Evolutionary conservation across 2,329 filamentous ascomycete genomes (phyloP), one percentile per base, ranked within the genome.

Genomic region (Trichoderma semiorbis): DNA sequence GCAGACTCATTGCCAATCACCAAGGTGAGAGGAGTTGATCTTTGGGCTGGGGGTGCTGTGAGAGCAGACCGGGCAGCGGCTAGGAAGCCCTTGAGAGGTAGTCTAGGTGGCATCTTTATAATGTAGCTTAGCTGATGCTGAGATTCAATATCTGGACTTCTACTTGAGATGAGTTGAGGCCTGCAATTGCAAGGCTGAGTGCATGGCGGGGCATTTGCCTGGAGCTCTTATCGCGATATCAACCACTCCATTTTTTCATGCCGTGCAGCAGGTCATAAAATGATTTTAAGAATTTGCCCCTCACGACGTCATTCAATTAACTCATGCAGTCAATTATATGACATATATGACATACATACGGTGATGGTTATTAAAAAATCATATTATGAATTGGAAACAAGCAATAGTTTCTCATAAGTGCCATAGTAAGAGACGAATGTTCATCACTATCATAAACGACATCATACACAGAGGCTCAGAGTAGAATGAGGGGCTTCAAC

Each of bases 1-100:
- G 89, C 90, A 26, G 90, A 90, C 79, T 92, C 90, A 74, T 92
- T 92, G 55, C 90, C 90, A 10, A 91, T 84, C 5, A 92, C 89
- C 76, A 92, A 86, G 3, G 86, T 89, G 69, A 91, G 75, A 2
- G 88, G 87, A 5, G 77, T 79, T 1, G 81, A 75, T 16, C 85
- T 81, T 73, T 86, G 84, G 5, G 83, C 76, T 1, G 83, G 79
- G 2, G 86, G 83, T 5, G 82, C 79, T 2, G 81, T 76, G 30
- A 91, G 78, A 2, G 85, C 84, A 12, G 80, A 80, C 69, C 84
- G 84, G 24, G 88, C 88, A 1, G 81, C 80, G 5, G 83, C 80
- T 6, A 91, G 81, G 75, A 90, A 91, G 21, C 82, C 79, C 39
- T 81, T 78, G 43, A 90, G 79, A 0, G 87, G 85, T 7, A 77